Conservation (phyloP, 345 rosid species). For the Punica granatum region DNA sequence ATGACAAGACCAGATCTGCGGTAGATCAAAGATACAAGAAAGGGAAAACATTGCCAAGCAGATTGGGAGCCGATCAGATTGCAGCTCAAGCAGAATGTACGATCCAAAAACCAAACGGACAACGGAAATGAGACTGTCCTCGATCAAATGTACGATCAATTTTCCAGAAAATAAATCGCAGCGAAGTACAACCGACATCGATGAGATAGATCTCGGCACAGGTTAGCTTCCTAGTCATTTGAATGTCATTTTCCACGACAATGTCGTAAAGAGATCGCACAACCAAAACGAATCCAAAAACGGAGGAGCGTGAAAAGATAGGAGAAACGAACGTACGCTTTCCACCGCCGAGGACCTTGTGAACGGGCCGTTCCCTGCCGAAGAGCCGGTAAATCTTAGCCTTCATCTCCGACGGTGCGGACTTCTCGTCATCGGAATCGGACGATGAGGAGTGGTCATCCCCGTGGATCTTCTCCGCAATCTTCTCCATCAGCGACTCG, state of each 20-base stretch:
- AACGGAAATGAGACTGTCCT: background rate
- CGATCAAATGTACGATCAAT: background rate
- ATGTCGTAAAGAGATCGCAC: background rate
- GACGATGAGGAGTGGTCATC: slow-evolving; percentile 12
- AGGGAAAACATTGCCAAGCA: background rate
- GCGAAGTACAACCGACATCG: background rate
- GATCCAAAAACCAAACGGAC: background rate
- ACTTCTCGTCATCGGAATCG: slow-evolving; percentile 16
- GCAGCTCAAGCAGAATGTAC: background rate
- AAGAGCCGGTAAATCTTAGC: slow-evolving; percentile 30
- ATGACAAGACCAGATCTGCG: background rate
- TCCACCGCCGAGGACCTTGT: slow-evolving; percentile 43
- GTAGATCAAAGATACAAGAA: background rate
- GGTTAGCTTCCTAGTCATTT: background rate
- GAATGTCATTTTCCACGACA: background rate
- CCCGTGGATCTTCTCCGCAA: slow-evolving; percentile 15
- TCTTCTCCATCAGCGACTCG: slow-evolving; percentile 15
- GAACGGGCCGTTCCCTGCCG: slow-evolving; percentile 45
- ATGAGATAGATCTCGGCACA: background rate
- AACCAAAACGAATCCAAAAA: background rate
- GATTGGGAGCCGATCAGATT: background rate
- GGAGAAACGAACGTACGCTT: slow-evolving; percentile 25
- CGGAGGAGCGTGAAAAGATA: background rate
- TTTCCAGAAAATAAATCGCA: background rate
- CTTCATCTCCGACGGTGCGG: slow-evolving; percentile 9